Evolutionary conservation across 345 rosid genomes (phyloP).

Genomic region (Balakata baccata): DNA sequence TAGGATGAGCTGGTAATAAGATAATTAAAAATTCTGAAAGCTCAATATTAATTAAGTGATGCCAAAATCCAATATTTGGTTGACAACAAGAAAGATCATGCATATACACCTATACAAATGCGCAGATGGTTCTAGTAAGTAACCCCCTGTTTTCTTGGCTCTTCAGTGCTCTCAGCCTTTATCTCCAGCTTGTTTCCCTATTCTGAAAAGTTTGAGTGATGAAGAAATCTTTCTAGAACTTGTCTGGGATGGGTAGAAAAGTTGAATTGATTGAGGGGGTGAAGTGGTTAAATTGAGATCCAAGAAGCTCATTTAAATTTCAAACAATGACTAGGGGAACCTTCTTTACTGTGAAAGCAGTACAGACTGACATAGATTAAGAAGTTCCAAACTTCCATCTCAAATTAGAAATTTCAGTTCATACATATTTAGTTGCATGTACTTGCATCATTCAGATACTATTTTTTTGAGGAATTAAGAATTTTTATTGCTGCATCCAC

Average conservation of each 20-base stretch:
- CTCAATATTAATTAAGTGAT: background rate
- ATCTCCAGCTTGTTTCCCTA: background rate
- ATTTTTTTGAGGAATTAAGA: background rate
- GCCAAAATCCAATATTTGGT: background rate
- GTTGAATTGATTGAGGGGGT: background rate
- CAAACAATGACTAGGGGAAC: background rate
- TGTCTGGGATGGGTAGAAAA: background rate
- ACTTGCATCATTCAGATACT: background rate
- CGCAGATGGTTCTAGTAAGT: background rate
- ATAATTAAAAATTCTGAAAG: background rate
- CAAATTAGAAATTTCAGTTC: background rate
- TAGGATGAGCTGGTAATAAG: background rate
- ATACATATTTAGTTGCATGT: background rate
- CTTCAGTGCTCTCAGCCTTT: background rate
- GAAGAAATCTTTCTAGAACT: background rate
- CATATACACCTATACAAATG: background rate
- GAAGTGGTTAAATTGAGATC: background rate
- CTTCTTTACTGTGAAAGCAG: background rate
- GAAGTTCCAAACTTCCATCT: background rate
- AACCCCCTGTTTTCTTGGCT: background rate
- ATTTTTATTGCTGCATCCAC: background rate
- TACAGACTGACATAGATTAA: background rate
- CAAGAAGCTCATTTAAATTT: background rate
- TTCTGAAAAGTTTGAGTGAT: background rate
- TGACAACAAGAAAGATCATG: background rate